Conservation (phyloP, 108 stramenopile genomes). For the Seminavis robusta region DNA sequence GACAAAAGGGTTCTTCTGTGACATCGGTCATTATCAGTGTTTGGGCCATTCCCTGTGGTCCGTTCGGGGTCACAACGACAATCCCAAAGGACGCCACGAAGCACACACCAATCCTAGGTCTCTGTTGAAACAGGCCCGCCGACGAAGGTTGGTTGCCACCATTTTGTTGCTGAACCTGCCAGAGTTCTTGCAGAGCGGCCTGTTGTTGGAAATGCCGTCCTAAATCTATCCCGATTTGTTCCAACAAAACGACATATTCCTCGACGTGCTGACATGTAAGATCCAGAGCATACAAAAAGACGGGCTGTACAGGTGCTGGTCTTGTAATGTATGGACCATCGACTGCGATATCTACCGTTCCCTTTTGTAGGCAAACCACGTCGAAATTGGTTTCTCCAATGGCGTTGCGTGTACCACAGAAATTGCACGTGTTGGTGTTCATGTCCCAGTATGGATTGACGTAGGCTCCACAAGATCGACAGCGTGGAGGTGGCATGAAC, state of each 20-base stretch:
- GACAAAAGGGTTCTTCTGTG: slow-evolving; percentile 68
- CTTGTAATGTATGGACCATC: slow-evolving; percentile 61
- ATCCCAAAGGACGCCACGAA: slow-evolving; percentile 51
- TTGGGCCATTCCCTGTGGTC: slow-evolving; percentile 1
- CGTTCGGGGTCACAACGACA: slow-evolving; percentile 19
- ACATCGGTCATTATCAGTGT: slow-evolving; percentile 67
- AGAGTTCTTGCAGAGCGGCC: slow-evolving; percentile 1
- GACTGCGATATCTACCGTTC: slow-evolving; percentile 74
- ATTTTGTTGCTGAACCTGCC: slow-evolving; percentile 23
- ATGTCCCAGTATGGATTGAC: slow-evolving; percentile 69
- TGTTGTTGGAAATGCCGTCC: slow-evolving; percentile 28
- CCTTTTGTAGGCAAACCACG: slow-evolving; percentile 18
- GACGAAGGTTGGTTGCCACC: slow-evolving; percentile 16
- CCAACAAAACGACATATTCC: slow-evolving; percentile 28
- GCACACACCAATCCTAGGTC: slow-evolving; percentile 20
- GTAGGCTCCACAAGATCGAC: slow-evolving; percentile 68
- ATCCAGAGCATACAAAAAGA: slow-evolving; percentile 66
- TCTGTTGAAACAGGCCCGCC: slow-evolving; percentile 7
- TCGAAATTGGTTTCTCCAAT: slow-evolving; percentile 18
- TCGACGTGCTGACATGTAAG: slow-evolving; percentile 26
- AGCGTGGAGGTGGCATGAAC: slow-evolving; percentile 52
- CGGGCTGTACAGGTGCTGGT: slow-evolving; percentile 25
- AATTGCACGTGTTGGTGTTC: slow-evolving; percentile 37
- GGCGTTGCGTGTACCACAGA: slow-evolving; percentile 45
- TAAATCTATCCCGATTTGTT: slow-evolving; percentile 15